Percentiles rank a stretch among this genome's conserved stretches.
Conservation (phyloP, 192 early-diverging fungal species). For the Entomortierella lignicola region DNA sequence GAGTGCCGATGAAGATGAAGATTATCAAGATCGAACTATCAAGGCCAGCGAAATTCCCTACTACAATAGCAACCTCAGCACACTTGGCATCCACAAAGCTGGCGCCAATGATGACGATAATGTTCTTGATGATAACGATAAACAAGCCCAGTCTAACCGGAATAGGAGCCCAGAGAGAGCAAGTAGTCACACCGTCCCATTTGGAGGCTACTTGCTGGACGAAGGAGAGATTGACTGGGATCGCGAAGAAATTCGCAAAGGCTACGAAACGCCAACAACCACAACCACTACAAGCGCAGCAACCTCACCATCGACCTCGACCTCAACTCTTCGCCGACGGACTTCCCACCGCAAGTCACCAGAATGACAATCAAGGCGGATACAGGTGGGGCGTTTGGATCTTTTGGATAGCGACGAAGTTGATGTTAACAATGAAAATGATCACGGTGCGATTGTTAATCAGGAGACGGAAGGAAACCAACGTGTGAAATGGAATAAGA, state of each 20-base stretch:
- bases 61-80: not conserved
- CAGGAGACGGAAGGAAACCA: not conserved
- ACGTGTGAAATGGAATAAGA: too few relatives aligned
- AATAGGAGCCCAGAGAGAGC: not conserved
- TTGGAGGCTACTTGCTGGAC: not conserved
- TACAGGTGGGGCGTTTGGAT: conserved; percentile 23
- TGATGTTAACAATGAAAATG: not conserved
- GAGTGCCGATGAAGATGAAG: not conserved
- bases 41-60: not conserved
- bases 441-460: not conserved
- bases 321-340: conserved; percentile 10
- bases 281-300: not conserved
- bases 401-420: conserved; percentile 8
- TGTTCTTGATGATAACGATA: not conserved
- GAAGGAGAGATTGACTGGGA: conserved; percentile 39
- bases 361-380: conserved; percentile 53
- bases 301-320: not conserved
- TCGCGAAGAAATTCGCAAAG: conserved; percentile 19
- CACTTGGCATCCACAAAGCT: not conserved
- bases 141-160: not conserved
- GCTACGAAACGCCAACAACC: not conserved
- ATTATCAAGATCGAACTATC: not conserved
- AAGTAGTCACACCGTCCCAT: not conserved
- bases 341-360: not conserved
- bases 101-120: not conserved